Evolutionary conservation across 169 alveolate species (phyloP), one percentile per base, ranked within the genome.

Genomic region (Ichthyophthirius multifiliis): DNA sequence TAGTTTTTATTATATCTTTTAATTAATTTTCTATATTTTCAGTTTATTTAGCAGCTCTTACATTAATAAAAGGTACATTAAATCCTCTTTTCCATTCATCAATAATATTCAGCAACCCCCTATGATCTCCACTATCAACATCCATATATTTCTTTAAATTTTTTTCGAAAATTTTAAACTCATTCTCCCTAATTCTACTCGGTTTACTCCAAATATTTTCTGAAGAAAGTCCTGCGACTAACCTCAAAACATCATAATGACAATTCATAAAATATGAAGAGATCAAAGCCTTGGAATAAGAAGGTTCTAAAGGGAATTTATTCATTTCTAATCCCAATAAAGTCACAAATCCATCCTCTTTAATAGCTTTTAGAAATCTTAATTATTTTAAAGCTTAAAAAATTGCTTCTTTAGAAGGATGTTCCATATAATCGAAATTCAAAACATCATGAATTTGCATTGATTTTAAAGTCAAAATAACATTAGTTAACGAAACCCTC

Each of bases 281-380:
- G 2, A 93, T 34, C 12, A 93, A 75, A 31, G 92, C 43, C 74
- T 91, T 89, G 7, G 94, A 81, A 73, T 85, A 93, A 43, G 90
- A 80, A n/a, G 97, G 97, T 55, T 93, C 95, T 13, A 93, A 74
- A 12, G 97, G 97, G 39, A 89, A 88, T 78, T 88, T 86, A 65
- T 83, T 65, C 93, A 93, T 88, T 78, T 90, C 91, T 63, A 63
- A 30, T 23, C 97, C 97, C 31, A 92, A 64, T 20, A 67, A 74
- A 10, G 94, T 90, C 15, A 93, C 63, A 16, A 46, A 41, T 27
- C 94, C 95, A 46, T 85, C 88, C 43, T 87, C 78, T 77, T 90
- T 88, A 35, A 93, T 82, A 10, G 97, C 97, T 10, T 88, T 84
- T 46, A 93, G 76, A 39, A 90, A 86, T 65, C 85, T 90, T 32